Percentiles rank a stretch among this genome's conserved stretches.
phyloP scores from a whole-genome alignment of 2,329 filamentous ascomycete species.

The Gnomoniopsis smithogilvyi region DNA sequence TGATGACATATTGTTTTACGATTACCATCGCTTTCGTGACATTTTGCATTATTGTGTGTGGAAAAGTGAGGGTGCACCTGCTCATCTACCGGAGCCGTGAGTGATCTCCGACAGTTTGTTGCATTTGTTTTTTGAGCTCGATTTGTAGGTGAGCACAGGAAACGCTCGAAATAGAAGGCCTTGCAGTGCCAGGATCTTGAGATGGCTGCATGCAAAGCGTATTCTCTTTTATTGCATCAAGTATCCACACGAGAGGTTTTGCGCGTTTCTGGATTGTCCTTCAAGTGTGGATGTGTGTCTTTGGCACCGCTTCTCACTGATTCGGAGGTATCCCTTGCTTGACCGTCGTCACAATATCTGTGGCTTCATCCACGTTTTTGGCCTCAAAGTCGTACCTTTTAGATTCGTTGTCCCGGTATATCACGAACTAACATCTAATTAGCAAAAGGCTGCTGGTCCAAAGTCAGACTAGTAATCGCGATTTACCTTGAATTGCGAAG shows the following conservation, averaged over 20 bases:
- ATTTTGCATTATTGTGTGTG: neutral
- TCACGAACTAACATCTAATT: conserved; percentile 53
- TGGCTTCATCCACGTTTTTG: conserved; percentile 66
- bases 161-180: neutral
- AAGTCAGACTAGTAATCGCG: conserved; percentile 4
- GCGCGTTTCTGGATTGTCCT: neutral
- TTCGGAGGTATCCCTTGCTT: conserved; percentile 73
- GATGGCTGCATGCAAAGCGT: neutral
- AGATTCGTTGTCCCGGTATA: conserved; percentile 72
- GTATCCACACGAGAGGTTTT: neutral
- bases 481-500: conserved; percentile 71
- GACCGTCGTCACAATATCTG: conserved; percentile 76
- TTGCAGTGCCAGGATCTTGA: neutral
- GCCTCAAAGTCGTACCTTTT: conserved; percentile 86
- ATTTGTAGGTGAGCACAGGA: neutral
- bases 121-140: neutral
- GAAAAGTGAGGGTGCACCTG: neutral
- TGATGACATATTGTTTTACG: neutral
- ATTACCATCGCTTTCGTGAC: neutral
- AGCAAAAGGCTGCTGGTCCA: neutral
- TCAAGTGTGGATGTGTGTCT: neutral
- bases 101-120: neutral
- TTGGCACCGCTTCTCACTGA: conserved; percentile 36
- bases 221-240: neutral
- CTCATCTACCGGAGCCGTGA: neutral